Evolutionary conservation across 306 rosid species (phyloP).

Genomic region (Crotalaria pallida): DNA sequence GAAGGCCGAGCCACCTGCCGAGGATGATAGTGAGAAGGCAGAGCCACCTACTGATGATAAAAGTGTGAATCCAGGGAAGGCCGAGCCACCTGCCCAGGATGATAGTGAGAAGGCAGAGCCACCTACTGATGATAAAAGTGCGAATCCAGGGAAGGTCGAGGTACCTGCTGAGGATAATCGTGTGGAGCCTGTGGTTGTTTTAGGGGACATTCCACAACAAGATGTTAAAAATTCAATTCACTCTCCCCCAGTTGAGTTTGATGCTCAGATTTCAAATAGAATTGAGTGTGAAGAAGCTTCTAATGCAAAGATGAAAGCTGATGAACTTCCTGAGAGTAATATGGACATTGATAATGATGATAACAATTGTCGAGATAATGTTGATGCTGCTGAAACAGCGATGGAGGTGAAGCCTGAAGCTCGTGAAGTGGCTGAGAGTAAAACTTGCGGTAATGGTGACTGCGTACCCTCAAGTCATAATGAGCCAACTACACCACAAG

Average conservation of each 20-base stretch:
- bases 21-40: not conserved
- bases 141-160: constrained; percentile 9
- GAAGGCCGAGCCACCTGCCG: not conserved
- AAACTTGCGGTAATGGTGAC: constrained; percentile 24
- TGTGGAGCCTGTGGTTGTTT: constrained; percentile 16
- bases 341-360: constrained; percentile 13
- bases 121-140: constrained; percentile 5
- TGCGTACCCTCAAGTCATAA: constrained; percentile 18
- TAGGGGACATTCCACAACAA: constrained; percentile 13
- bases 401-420: constrained; percentile 44
- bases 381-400: constrained; percentile 20
- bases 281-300: constrained; percentile 21
- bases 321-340: constrained; percentile 23
- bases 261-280: constrained; percentile 26
- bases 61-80: constrained; percentile 16
- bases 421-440: constrained; percentile 31
- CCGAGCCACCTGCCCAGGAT: not conserved
- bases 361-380: constrained; percentile 13
- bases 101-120: constrained; percentile 16
- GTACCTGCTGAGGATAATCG: constrained; percentile 15
- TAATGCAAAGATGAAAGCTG: constrained; percentile 31
- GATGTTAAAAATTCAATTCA: constrained; percentile 25
- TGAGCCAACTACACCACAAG: constrained; percentile 30
- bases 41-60: not conserved
- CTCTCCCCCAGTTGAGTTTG: constrained; percentile 24